phyloP scores from a whole-genome alignment of 2,329 filamentous ascomycete species.

The Cladorrhinum sp. region DNA sequence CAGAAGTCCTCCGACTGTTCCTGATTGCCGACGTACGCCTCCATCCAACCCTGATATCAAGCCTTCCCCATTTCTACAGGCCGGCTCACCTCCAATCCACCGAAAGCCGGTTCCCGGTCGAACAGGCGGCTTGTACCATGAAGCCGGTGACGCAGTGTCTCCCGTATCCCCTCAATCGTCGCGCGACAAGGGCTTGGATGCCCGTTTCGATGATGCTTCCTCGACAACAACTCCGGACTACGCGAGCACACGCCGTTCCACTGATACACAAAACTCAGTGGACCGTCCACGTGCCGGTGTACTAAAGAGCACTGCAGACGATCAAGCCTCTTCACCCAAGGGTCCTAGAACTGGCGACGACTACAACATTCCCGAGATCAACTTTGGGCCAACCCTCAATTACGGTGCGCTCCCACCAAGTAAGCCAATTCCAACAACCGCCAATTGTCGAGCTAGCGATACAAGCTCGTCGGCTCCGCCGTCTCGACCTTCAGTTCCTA shows the following conservation, averaged over 20 bases:
- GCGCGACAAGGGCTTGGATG: slow-evolving; percentile 39
- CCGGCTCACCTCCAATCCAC: slow-evolving; percentile 28
- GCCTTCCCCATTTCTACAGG: slow-evolving; percentile 19
- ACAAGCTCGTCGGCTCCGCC: slow-evolving; percentile 14
- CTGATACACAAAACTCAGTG: slow-evolving; percentile 48
- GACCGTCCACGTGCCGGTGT: slow-evolving; percentile 75
- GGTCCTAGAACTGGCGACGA: slow-evolving; percentile 27
- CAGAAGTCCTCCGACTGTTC: slow-evolving; percentile 29
- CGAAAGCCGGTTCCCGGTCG: slow-evolving; percentile 33
- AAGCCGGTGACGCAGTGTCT: slow-evolving; percentile 17
- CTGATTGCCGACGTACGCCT: slow-evolving; percentile 26
- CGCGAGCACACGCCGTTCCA: slow-evolving; percentile 64
- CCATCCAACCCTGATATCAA: slow-evolving; percentile 19
- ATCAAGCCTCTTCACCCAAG: slow-evolving; percentile 29
- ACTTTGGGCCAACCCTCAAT: slow-evolving; percentile 83
- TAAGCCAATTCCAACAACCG: slow-evolving; percentile 31
- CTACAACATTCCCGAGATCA: slow-evolving; percentile 66
- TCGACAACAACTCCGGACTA: slow-evolving; percentile 72
- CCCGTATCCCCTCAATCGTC: slow-evolving; percentile 29
- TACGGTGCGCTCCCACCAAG: slow-evolving; percentile 45
- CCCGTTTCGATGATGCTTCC: slow-evolving; percentile 59
- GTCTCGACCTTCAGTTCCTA: slow-evolving; percentile 35
- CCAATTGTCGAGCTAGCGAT: slow-evolving; percentile 4
- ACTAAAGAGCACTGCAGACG: slow-evolving; percentile 71
- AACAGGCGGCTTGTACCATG: slow-evolving; percentile 27